Base-by-base conservation (phyloP, 176 grass and related monocot species). In the Rhynchospora pubera region DNA sequence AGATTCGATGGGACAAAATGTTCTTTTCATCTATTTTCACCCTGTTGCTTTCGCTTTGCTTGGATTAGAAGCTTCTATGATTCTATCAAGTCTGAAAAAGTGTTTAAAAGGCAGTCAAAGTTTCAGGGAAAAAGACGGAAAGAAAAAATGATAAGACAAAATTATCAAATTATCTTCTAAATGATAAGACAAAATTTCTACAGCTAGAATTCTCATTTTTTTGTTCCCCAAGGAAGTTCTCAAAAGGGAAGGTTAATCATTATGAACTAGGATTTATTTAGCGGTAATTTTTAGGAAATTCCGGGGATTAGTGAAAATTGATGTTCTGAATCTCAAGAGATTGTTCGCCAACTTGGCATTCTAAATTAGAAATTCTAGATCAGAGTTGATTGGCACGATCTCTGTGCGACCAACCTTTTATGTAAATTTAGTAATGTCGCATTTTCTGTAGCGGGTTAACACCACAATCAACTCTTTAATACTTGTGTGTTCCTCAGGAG, bases 21-120 rank as follows among this genome's bases (percentile, higher is more conserved):
- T 14, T 7, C 2, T 71, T 85, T 70, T 84, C 39, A 47, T 83
- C 79, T 70, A 79, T 10, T 77, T 85, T 82, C 67, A 57, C 68
- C 39, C 72, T 16, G 67, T 72, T 63, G 71, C 34, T 85, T 67
- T 85, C 24, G 62, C 88, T 93, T 93, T 93, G 85, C 85, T 93
- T 90, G 84, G 44, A 50, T 12, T 26, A 57, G 62, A 88, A 86
- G 84, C 76, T 84, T 79, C 7, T n/a, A n/a, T n/a, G n/a, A n/a
- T n/a, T n/a, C n/a, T 56, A 87, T 83, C 9, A 83, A 68, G 39
- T 51, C 57, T 60, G 53, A 44, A 79, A n/a, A 81, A 85, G 16
- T 15, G 21, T 28, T 75, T 19, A 26, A 67, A 76, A 89, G 12
- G 6, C 63, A 74, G 81, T 82, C 53, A 85, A 42, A n/a, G 50